Evolutionary conservation across 345 rosid genomes (phyloP), one percentile per base, ranked within the genome.

Genomic region (Gossypium thurberi): DNA sequence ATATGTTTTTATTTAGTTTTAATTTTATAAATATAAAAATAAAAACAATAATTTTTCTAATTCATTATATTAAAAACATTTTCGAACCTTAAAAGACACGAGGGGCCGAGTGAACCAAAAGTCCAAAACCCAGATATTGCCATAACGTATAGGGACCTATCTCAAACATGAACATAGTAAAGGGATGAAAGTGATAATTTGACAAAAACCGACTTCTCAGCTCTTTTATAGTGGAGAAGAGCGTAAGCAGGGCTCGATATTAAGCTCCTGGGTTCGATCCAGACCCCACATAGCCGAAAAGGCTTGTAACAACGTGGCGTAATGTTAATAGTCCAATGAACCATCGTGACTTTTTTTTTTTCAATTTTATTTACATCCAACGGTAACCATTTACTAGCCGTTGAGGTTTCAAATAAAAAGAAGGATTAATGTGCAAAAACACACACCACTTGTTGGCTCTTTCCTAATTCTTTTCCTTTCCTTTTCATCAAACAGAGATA

Each of bases 331-430:
- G 48, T 42, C 68, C 7, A 40, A 40, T 6, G 4, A 65, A 20
- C 18, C 10, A 44, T 6, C 67, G 8, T 17, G 47, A 62, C 47
- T 37, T 62, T 17, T 50, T 50, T 50, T 50, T 28, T 57, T 58
- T 4, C 37, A 25, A 10, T 58, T 33, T 62, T 37, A 37, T 62
- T 62, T 62, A 7, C 11, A 65, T 65, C 69, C 69, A 65, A 65
- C 69, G 52, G 69, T 65, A 51, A 5, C 4, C 14, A 12, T 18
- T 65, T 65, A 65, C n/a, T 65, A 65, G 69, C 69, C 69, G 69
- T 65, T 65, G 33, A 20, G 23, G 12, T 65, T 65, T 65, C 52
- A 65, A 65, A 43, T 65, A 65, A 18, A 64, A 20, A 18, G 23
- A 13, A 42, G 37, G 48, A 10, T 3, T 5, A 33, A 2, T 6